Evolutionary conservation across 148 eudicot genomes (phyloP).

Genomic region (Rhododendron henanense): DNA sequence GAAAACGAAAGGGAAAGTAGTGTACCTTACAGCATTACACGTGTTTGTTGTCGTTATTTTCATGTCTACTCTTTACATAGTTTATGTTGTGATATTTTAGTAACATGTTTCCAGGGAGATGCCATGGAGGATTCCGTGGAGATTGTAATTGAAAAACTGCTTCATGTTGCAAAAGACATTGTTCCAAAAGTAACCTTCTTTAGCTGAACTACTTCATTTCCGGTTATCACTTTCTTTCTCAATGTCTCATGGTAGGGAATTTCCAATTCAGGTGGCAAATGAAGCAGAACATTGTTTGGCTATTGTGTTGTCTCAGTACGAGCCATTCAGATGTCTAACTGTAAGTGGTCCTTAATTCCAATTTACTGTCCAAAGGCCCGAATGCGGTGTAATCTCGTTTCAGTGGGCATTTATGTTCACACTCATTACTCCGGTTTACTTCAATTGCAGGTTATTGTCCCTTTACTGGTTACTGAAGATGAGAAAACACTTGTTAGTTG

Average conservation of each 20-base stretch:
- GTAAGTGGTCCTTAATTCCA: conserved; percentile 36
- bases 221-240: background rate
- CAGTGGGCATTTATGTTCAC: background rate
- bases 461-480: conserved; percentile 79
- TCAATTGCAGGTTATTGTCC: conserved; percentile 73
- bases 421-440: conserved; percentile 3
- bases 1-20: background rate
- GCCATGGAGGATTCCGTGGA: conserved; percentile 91
- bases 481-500: conserved; percentile 89
- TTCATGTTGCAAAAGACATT: conserved; percentile 64
- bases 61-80: background rate
- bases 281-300: conserved; percentile 83
- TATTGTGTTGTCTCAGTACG: conserved; percentile 64
- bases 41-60: background rate
- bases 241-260: background rate
- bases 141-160: conserved; percentile 88
- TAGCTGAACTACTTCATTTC: background rate
- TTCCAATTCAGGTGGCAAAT: conserved; percentile 52
- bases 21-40: background rate
- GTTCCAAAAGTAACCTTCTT: conserved; percentile 49
- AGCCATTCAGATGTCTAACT: conserved; percentile 73
- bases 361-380: background rate
- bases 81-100: background rate
- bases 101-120: conserved; percentile 49
- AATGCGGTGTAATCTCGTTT: background rate